Conservation (phyloP, 768 basidiomycete genomes). For the Phallus indusiatus region DNA sequence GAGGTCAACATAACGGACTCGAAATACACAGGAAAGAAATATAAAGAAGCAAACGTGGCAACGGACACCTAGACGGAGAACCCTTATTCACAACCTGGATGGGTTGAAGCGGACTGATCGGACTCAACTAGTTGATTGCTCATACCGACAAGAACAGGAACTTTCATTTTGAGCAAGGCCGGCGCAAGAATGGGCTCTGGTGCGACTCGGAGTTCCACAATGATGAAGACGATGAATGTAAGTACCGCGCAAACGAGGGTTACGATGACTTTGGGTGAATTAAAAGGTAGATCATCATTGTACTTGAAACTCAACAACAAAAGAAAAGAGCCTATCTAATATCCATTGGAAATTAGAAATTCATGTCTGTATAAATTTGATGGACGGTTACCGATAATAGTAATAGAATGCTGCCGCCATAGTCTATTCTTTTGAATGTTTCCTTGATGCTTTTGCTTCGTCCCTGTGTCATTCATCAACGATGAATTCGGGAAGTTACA, state of each 20-base stretch:
- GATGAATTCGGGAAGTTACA: not conserved
- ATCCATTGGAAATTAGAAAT: not conserved
- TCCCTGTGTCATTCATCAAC: conserved; percentile 35
- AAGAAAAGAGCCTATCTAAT: conserved; percentile 39
- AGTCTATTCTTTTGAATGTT: conserved; percentile 67
- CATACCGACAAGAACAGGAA: conserved; percentile 61
- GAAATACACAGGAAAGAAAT: conserved; percentile 79
- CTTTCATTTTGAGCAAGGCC: conserved; percentile 48
- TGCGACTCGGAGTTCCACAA: conserved; percentile 54
- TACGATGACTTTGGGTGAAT: conserved; percentile 39
- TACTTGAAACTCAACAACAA: conserved; percentile 61
- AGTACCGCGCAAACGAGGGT: conserved; percentile 35
- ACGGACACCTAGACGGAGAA: conserved; percentile 36
- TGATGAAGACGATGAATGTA: conserved; percentile 44
- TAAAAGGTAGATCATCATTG: conserved; percentile 58
- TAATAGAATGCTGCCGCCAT: conserved; percentile 59
- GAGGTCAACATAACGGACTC: conserved; percentile 66
- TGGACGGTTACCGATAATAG: conserved; percentile 42
- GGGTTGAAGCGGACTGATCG: too few relatives aligned
- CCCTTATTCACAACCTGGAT: not conserved
- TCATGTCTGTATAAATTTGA: conserved; percentile 12
- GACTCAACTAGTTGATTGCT: conserved; percentile 50
- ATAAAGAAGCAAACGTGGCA: conserved; percentile 69
- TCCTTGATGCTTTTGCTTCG: conserved; percentile 56
- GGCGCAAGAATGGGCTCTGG: conserved; percentile 68